Evolutionary conservation across 495 filamentous ascomycete species (phyloP).

Genomic region (Podospora pseudopauciseta): DNA sequence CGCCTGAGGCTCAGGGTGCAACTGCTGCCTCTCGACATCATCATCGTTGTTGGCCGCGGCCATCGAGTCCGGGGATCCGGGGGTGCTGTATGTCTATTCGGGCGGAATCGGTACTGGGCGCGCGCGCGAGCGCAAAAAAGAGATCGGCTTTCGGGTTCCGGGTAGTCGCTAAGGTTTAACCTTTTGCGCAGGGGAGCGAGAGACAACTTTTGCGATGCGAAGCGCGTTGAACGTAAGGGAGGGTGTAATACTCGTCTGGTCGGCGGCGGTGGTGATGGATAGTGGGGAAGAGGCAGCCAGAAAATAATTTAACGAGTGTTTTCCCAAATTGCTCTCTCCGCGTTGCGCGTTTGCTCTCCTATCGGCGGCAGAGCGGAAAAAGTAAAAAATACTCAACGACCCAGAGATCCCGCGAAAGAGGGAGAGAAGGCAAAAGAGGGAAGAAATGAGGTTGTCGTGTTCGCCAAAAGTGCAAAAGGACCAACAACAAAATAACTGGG

Average conservation of each 20-base stretch:
- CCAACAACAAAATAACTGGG: not conserved
- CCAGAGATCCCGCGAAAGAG: not conserved
- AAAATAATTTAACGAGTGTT: too few relatives aligned
- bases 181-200: conserved; percentile 1
- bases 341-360: too few relatives aligned
- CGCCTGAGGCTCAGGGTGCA: not conserved
- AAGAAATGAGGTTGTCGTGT: not conserved
- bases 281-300: too few relatives aligned
- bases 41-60: conserved; percentile 18
- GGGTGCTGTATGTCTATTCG: not conserved
- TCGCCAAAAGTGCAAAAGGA: not conserved
- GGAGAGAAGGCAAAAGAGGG: not conserved
- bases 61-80: not conserved
- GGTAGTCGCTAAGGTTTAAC: not conserved
- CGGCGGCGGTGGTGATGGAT: too few relatives aligned
- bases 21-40: conserved; percentile 22
- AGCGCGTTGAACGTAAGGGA: not conserved
- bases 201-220: not conserved
- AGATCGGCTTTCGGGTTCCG: not conserved
- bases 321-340: too few relatives aligned
- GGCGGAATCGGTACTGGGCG: not conserved
- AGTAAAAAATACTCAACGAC: not conserved
- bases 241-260: not conserved
- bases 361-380: not conserved
- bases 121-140: not conserved